Evolutionary conservation across 208 protist species (phyloP), one percentile per base, ranked within the genome.

Genomic region (Novymonas esmeraldas): DNA sequence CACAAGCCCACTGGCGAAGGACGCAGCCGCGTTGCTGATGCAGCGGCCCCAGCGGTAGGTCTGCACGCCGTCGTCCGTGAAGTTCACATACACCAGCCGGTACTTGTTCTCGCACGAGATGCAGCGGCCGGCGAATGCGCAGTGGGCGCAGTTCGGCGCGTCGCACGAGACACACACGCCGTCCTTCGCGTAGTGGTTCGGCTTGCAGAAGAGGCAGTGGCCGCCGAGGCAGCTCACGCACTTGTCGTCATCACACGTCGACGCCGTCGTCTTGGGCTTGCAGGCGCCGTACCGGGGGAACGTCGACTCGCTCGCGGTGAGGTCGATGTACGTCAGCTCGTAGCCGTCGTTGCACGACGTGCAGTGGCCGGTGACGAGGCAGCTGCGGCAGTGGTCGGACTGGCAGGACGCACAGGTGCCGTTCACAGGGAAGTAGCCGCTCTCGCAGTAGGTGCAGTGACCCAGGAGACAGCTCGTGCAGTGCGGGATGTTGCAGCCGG

Each of bases 381-480:
- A 50, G 22, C 22, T 26, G n/a, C 14, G n/a, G 45, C 45, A 50
- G 45, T 50, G 6, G n/a, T 50, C 22, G 6, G 45, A 6, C n/a
- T n/a, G 9, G 45, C 45, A 50, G 45, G 14, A 26, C n/a, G 6
- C 6, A 16, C 45, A 50, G n/a, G 45, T 28, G 45, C n/a, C 45
- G 16, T 26, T 26, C n/a, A 7, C 16, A 9, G 45, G 10, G 45
- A 22, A 50, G 45, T 50, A 50, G 45, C 45, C 45, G 45, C n/a
- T 16, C 6, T 6, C n/a, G 45, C 45, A 50, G 45, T n/a, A 50
- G 6, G 7, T 7, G 45, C 45, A 50, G 45, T 28, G 6, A 26
- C 45, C 45, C n/a, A 50, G 45, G 9, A 50, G 22, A 6, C 45
- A 50, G 45, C 45, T 50, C n/a, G 45, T 50, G 45, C 45, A 50